Evolutionary conservation across 2,329 filamentous ascomycete species (phyloP), one percentile per base, ranked within the genome.

Genomic region (Pseudogymnoascus sp.): DNA sequence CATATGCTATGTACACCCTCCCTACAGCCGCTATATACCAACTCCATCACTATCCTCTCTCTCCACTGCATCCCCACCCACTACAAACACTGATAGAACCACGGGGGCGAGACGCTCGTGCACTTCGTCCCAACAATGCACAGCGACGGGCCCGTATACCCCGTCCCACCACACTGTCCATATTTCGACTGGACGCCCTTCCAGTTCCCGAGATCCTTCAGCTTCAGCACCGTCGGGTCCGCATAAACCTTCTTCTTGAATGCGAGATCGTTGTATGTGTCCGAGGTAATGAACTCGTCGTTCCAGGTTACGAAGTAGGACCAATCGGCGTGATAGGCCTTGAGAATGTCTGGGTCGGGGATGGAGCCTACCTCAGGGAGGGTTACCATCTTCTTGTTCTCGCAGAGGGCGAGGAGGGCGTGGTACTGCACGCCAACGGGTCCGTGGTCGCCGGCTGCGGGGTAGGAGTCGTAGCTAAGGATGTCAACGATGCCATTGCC

Each of bases 221-320:
- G 62, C 37, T 67, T 72, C 9, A 71, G 64, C 7, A 71, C 71
- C 10, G 66, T 69, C 3, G 65, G 63, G 60, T 68, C 66, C 35
- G 63, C 64, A 31, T 70, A 72, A 29, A 78, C 75, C 59, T 67
- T 69, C 62, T 77, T 76, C 23, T 81, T 68, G 23, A 77, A 71
- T 2, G 74, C 76, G 1, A 76, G 35, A 4, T 72, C 71, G 68
- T 80, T 81, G 74, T 76, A 79, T 15, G 68, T 68, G 0, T 73
- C 70, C 29, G 76, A 76, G 63, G 75, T 73, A 67, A 81, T 78
- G 64, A 74, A 81, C 0, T 74, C 74, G 3, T 76, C 77, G 10
- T 71, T 71, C 79, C 79, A 82, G 5, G 79, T 76, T 37, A 73
- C 73, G 64, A 81, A 82, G 70, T 76, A 81, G 35, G 76, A 71